Evolutionary conservation across 495 filamentous ascomycete genomes (phyloP).

Genomic region (Podospora appendiculata): DNA sequence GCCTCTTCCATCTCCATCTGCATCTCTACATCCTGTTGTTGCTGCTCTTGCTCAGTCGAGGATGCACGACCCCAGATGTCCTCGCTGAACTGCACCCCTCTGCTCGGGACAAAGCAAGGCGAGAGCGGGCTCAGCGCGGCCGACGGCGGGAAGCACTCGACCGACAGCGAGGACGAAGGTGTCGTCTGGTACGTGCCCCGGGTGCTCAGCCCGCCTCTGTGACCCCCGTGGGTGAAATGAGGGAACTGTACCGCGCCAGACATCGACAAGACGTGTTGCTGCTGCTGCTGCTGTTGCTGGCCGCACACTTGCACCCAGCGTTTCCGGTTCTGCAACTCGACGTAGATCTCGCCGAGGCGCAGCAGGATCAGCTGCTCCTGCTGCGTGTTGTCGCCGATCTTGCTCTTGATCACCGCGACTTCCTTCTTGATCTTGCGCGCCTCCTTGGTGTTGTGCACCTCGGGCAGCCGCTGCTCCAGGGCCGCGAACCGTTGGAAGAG

Average conservation of each 20-base stretch:
- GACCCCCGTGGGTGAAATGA: neutral
- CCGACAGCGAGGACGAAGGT: neutral
- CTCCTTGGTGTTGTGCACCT: neutral
- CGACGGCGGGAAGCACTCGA: neutral
- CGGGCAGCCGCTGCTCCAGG: slow-evolving; percentile 15
- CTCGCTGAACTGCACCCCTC: slow-evolving; percentile 5
- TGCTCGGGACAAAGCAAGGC: slow-evolving; percentile 3
- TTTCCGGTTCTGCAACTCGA: slow-evolving; percentile 33
- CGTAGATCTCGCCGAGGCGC: slow-evolving; percentile 34
- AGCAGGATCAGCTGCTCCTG: slow-evolving; percentile 32
- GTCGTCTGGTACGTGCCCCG: neutral
- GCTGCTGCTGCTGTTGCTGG: neutral
- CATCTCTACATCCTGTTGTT: too few species aligned
- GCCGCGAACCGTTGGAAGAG: slow-evolving; percentile 23
- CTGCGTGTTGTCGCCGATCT: slow-evolving; percentile 26
- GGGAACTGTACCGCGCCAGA: neutral
- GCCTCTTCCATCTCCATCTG: too few species aligned
- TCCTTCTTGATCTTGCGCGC: slow-evolving; percentile 9
- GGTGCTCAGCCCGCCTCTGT: neutral
- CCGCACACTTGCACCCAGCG: slow-evolving; percentile 22
- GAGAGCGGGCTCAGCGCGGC: slow-evolving; percentile 8
- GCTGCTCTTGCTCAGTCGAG: too few species aligned
- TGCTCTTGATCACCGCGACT: slow-evolving; percentile 5
- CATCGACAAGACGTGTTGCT: neutral
- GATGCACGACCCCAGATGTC: slow-evolving; percentile 5